These are phyloP conservation scores for Colletotrichum tropicicola DNA, from an alignment of 2,329 filamentous ascomycete species.

Conservation along the genomic window DNA sequence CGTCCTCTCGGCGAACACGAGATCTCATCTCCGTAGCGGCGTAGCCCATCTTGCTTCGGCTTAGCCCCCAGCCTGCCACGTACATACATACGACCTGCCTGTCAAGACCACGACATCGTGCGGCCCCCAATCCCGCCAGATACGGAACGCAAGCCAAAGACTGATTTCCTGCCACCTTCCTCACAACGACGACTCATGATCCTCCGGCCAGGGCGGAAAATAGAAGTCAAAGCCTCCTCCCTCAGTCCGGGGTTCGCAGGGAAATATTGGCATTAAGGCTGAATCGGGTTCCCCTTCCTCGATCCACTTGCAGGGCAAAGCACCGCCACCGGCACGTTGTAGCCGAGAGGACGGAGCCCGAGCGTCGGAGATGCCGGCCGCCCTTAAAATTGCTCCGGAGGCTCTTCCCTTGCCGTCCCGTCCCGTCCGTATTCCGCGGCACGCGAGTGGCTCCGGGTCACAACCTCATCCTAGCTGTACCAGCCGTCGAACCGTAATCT, in stretches of 20 bases:
- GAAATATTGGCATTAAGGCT: background rate
- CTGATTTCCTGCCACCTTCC: background rate
- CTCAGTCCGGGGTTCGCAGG: background rate
- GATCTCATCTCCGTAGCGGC: background rate
- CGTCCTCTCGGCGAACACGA: background rate
- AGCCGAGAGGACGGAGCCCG: background rate
- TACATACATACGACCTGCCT: background rate
- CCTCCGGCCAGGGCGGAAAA: background rate
- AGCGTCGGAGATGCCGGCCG: conserved; percentile 13
- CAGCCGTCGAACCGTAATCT: background rate
- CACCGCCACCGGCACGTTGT: background rate
- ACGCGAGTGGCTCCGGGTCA: background rate
- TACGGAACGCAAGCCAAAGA: conserved; percentile 1
- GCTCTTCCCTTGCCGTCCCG: background rate
- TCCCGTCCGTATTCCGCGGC: conserved; percentile 10
- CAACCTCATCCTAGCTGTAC: background rate
- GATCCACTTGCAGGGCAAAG: background rate
- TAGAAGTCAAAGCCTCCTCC: background rate
- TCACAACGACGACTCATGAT: background rate
- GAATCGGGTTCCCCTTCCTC: background rate
- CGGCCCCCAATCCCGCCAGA: conserved; percentile 1
- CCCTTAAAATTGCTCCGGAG: background rate
- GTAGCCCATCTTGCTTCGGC: background rate
- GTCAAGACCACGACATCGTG: background rate
- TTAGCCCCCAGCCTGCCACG: background rate